phyloP scores from a whole-genome alignment of 441 rosid species.

The California macrophylla region DNA sequence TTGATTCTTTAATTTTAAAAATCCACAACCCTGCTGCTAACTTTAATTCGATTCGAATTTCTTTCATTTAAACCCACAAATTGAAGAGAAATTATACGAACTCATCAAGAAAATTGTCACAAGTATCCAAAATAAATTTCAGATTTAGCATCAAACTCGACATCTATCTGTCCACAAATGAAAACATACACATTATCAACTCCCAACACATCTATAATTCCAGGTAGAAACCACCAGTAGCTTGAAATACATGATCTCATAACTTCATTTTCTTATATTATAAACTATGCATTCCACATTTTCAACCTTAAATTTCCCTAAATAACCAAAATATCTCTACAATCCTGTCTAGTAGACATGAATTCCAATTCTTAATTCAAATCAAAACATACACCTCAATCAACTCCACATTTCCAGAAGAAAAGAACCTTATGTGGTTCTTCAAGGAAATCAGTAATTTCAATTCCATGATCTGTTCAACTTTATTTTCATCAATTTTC shows the following conservation, averaged over 20 bases:
- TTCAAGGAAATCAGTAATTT: not conserved
- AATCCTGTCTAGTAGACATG: not conserved
- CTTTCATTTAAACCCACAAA: not conserved
- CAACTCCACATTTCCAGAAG: not conserved
- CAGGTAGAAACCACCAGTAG: not conserved
- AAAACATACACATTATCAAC: not conserved
- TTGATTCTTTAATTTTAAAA: not conserved
- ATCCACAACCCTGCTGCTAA: not conserved
- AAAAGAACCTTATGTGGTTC: not conserved
- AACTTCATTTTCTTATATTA: not conserved
- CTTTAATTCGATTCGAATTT: not conserved
- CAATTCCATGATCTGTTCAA: not conserved
- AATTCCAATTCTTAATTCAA: not conserved
- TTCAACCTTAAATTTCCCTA: not conserved
- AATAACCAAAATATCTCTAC: not conserved
- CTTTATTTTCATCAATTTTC: not conserved
- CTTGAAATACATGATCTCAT: not conserved
- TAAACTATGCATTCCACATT: not conserved
- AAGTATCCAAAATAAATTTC: not conserved
- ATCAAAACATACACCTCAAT: not conserved
- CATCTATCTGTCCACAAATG: not conserved
- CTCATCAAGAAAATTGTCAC: not conserved
- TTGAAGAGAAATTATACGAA: not conserved
- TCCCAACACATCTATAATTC: not conserved
- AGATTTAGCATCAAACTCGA: not conserved